Base-by-base conservation (phyloP, 768 basidiomycete species). In the Leccinum longicurvipes region DNA sequence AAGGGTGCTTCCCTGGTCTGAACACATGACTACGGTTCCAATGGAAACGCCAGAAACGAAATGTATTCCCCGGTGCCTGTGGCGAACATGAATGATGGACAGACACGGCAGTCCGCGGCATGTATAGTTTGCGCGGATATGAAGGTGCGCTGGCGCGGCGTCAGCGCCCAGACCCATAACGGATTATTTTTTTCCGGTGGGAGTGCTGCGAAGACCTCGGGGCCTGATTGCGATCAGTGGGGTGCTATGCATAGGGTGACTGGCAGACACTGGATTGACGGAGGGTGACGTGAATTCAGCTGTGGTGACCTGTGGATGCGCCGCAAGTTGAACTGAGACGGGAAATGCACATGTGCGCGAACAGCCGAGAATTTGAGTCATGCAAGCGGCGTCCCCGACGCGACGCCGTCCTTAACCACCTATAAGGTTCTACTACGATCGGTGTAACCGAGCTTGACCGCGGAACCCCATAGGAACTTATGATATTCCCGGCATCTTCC, bases 101-200 rank as follows among this genome's bases (percentile, higher is more conserved):
- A 60, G 55, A 51, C 42, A 6, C 54, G 57, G 63, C 56, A 56
- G 56, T 61, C 68, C 65, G 69, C 67, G 67, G 67, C 58, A 11
- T 45, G 58, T 47, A 52, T 10, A 42, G 60, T 51, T 57, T 62
- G 61, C 57, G 67, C 71, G 70, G 70, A 71, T 59, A 72, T 72
- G 71, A 71, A 59, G 39, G 47, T 54, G 60, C 45, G 56, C 50
- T 57, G 34, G 54, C n/a, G 28, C 50, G 50, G 54, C 54, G 44
- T 55, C 63, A 58, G 58, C 48, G 62, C 61, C 50, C 50, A 51
- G 23, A 42, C 47, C 47, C 25, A 42, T 19, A 21, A 36, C n/a
- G 50, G 11, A 19, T 44, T 42, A 45, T 41, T 47, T 32, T 42
- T 57, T 46, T 36, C 24, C 44, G 36, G 45, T 60, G 54, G 52